Evolutionary conservation across 208 protist genomes (phyloP).

Genomic region (Trypanosoma melophagium): DNA sequence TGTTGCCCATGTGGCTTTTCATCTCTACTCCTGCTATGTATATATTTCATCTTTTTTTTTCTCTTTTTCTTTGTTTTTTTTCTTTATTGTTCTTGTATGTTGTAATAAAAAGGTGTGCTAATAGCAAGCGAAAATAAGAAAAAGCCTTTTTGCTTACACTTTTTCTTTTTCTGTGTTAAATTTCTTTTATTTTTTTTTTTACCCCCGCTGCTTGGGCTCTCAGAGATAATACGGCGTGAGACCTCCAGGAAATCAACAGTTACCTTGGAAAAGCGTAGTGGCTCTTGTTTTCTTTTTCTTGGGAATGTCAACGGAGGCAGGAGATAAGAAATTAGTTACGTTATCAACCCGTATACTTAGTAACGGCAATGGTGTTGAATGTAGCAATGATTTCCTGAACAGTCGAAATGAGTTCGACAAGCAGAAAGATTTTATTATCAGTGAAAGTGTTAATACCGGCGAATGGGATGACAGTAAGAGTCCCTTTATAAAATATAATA

Average conservation of each 20-base stretch:
- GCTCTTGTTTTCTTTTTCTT: no score
- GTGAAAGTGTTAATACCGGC: no score
- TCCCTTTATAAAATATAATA: no score
- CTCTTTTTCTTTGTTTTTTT: conserved; percentile 1
- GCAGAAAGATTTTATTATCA: no score
- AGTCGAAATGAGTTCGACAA: no score
- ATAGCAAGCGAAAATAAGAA: background rate
- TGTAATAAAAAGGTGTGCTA: background rate
- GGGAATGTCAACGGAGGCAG: no score
- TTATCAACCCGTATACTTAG: no score
- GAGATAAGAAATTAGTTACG: no score
- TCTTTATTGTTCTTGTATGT: conserved; percentile 6
- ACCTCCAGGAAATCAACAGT: background rate
- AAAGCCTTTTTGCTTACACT: conserved; percentile 8
- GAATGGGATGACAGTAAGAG: no score
- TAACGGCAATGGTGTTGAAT: no score
- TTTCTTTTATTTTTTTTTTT: conserved; percentile 17
- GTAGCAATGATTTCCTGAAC: no score
- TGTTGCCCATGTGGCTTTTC: background rate
- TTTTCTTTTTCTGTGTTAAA: background rate
- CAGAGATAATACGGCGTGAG: background rate
- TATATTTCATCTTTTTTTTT: background rate
- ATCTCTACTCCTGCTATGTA: background rate
- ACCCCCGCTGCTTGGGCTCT: background rate
- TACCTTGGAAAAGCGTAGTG: no score